phyloP scores from a whole-genome alignment of 225 moss, liverwort and hornwort genomes.

The Climacium dendroides region DNA sequence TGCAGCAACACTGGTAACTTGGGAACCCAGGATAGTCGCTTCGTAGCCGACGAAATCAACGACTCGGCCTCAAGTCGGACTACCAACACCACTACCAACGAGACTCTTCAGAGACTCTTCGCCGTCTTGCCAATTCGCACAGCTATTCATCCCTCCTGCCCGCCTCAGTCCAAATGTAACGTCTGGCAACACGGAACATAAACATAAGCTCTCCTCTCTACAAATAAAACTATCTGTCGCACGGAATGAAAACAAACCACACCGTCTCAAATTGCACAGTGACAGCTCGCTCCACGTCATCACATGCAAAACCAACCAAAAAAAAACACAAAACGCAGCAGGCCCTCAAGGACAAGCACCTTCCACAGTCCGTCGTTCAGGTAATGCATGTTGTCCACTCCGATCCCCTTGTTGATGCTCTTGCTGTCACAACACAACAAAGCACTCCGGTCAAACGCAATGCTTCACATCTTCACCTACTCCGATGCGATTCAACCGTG shows the following conservation, averaged over 20 bases:
- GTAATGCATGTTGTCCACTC: slow-evolving; percentile 99
- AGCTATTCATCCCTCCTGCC: not conserved
- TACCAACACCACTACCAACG: not conserved
- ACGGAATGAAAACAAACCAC: no score
- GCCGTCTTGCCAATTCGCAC: not conserved
- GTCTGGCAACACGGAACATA: slow-evolving; percentile 25
- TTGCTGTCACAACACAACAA: slow-evolving; percentile 32
- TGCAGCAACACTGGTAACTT: not conserved
- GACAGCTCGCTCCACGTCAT: not conserved
- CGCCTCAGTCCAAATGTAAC: slow-evolving; percentile 59
- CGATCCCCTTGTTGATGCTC: slow-evolving; percentile 89
- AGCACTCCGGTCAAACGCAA: not conserved
- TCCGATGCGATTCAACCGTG: not conserved
- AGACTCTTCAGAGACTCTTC: not conserved
- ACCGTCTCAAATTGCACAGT: not conserved
- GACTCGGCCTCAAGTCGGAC: not conserved
- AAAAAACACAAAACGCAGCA: not conserved
- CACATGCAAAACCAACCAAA: not conserved
- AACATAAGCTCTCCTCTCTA: not conserved
- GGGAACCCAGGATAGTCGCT: not conserved
- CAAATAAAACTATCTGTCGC: not conserved
- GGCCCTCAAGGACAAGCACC: slow-evolving; percentile 12
- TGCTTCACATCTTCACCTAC: not conserved
- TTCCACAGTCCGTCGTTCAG: slow-evolving; percentile 95
- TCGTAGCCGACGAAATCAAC: not conserved